Base-by-base conservation (phyloP, 495 filamentous ascomycete species). In the Aspergillus cavernicola region DNA sequence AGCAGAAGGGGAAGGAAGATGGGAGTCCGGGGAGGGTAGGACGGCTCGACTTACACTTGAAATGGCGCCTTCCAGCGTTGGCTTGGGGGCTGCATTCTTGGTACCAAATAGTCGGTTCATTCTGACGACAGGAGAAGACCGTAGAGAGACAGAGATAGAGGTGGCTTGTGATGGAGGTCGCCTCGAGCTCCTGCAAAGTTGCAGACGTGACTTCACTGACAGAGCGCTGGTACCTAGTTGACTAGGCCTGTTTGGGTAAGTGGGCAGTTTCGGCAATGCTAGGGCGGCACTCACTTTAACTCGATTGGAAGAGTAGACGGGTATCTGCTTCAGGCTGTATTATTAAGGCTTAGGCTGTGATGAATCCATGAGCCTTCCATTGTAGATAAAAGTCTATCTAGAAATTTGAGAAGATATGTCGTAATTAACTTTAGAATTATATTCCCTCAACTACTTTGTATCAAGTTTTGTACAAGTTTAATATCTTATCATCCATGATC, bases 21-120 rank as follows among this genome's bases (percentile, higher is more conserved):
- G 41, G 40, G 35, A 29, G 44, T 49, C 43, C 22, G 36, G 37
- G 40, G 43, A 57, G 8, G 39, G 50, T 40, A 52, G 45, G 61
- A 22, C 6, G 20, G 3, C 9, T 38, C 35, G 47, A 16, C 68
- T 52, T 74, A 97, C 85, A 80, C 88, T 95, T 61, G 78, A 68
- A 59, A 99, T 97, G 54, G 95, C 93, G 44, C 80, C 76, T 70
- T 84, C 82, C 33, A 99, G 88, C 41, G 88, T 96, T 3, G 93
- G 88, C 75, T 97, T 97, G 39, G 95, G 95, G 50, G 83, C 85
- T 50, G 89, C 85, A 73, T 80, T 90, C 72, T 90, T 93, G 41
- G 86, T 80, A 55, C 93, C 93, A 67, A 98, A 97, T 61, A 98
- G 80, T 60, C 93, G 89, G 71, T 98, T 98, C 93, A 98, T 98